Base-by-base conservation (phyloP, 2,329 filamentous ascomycete species). In the Alternaria triticimaculans region DNA sequence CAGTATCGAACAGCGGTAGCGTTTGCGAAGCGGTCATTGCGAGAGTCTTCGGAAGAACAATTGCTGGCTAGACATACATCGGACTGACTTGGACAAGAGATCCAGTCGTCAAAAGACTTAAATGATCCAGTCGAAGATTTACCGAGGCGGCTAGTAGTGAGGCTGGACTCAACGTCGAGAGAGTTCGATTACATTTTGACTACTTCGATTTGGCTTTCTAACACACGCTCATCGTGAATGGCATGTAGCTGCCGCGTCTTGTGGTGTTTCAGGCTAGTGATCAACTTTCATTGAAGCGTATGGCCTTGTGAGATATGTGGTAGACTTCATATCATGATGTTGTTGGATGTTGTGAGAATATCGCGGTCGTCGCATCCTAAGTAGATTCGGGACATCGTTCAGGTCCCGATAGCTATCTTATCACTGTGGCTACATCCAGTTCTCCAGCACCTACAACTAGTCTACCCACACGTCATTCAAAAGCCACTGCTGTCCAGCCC, bases 401-500 rank as follows among this genome's bases (percentile, higher is more conserved):
- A 21, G 23, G 8, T 18, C 10, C 23, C 15, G 2, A n/a, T 25
- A 25, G 23, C 8, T 4, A 48, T 26, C 2, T 28, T 18, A 5
- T n/a, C 7, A 18, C 9, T 7, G n/a, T 1, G 3, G 15, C 15
- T 26, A 10, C n/a, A n/a, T n/a, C n/a, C n/a, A n/a, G n/a, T n/a
- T n/a, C 23, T 28, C 45, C 6, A 4, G 20, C 14, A 12, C 11
- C 14, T 15, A 33, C 26, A 9, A 9, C 44, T 45, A 69, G 41
- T 61, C 55, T 10, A 67, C 58, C 68, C 65, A 69, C 1, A 73
- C 66, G 60, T 73, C 55, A 6, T 65, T 67, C 55, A 73, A 58
- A 28, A 67, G 58, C 64, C 64, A 72, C 57, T 66, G 33, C 57
- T 76, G 74, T 15, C 75, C 84, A n/a, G 76, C 82, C 78, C 79